Evolutionary conservation across 176 grass and related monocot genomes (phyloP), one percentile per base, ranked within the genome.

Genomic region (Canna indica): DNA sequence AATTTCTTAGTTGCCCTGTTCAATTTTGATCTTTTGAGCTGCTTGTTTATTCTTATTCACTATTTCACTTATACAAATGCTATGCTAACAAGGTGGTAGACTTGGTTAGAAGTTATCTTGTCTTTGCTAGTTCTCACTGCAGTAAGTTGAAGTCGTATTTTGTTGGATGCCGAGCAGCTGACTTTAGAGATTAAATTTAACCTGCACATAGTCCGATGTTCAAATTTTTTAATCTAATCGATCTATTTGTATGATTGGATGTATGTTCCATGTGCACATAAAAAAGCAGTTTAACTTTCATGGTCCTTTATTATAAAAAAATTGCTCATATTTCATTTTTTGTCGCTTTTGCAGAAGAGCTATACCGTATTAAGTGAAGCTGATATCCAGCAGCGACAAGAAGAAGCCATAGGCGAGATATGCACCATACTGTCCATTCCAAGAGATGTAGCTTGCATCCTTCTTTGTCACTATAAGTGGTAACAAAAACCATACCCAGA

Each of bases 381-480:
- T 38, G 62, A 65, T 65, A 65, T 65, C 31, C 62, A 16, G 6
- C 62, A n/a, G 31, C 62, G 22, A 36, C 17, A 36, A 36, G 62
- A 65, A 17, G 62, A 65, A 36, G 62, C 36, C 62, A 65, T 65
- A 65, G 36, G 9, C 22, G 20, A 36, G 62, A 36, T 65, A 10
- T 65, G 33, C 32, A 7, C 35, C 32, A 36, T 65, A 38, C 62
- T 65, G 22, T 65, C 62, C 10, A 22, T 65, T 36, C 36, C 62
- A 22, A 7, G 62, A 8, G 18, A 18, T n/a, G 62, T 30, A 65
- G 62, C 62, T 0, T 65, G 62, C 33, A 65, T 9, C 16, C 62
- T 65, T 65, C 32, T 65, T 33, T 36, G 62, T 36, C 62, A 65
- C 35, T 65, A 65, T 35, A 65, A 65, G 17, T 65, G 62, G 62